These are phyloP conservation scores for Umbelopsis sp. DNA, from an alignment of 192 early-diverging fungal genomes.

Conservation along the genomic window DNA sequence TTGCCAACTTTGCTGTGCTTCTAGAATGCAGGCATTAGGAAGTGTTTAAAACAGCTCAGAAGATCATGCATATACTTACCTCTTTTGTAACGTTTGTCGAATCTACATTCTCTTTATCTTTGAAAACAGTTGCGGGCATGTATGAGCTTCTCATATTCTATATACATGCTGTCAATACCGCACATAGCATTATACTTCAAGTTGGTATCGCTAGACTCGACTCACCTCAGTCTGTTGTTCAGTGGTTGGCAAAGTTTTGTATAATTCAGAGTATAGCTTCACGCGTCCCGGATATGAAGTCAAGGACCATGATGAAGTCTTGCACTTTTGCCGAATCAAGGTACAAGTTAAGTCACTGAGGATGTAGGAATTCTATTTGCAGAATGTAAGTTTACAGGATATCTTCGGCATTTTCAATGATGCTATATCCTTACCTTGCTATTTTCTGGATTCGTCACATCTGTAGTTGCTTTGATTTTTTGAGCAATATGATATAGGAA, in stretches of 20 bases:
- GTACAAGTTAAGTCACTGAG: constrained; percentile 83
- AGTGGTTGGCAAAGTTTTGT: constrained; percentile 47
- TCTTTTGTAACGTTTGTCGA: neutral
- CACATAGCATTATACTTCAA: no score
- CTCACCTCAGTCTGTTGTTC: constrained; percentile 44
- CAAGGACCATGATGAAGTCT: constrained; percentile 76
- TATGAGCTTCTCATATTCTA: constrained; percentile 18
- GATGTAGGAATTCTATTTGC: constrained; percentile 70
- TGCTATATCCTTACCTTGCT: constrained; percentile 46
- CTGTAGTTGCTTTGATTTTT: constrained; percentile 77
- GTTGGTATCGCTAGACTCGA: neutral
- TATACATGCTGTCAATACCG: neutral
- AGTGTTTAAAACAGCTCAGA: neutral
- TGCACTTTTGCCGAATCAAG: constrained; percentile 77
- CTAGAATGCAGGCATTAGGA: neutral
- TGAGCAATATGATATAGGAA: constrained; percentile 76
- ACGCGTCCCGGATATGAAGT: constrained; percentile 76
- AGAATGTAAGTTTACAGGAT: neutral
- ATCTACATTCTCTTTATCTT: constrained; percentile 12
- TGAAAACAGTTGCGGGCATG: neutral
- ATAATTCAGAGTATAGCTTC: constrained; percentile 69
- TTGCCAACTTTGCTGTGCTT: neutral
- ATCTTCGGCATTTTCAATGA: neutral
- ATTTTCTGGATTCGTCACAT: constrained; percentile 49
- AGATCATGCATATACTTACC: neutral